phyloP scores from a whole-genome alignment of 1,284 basidiomycete species.

The Ganoderma lingzhi region DNA sequence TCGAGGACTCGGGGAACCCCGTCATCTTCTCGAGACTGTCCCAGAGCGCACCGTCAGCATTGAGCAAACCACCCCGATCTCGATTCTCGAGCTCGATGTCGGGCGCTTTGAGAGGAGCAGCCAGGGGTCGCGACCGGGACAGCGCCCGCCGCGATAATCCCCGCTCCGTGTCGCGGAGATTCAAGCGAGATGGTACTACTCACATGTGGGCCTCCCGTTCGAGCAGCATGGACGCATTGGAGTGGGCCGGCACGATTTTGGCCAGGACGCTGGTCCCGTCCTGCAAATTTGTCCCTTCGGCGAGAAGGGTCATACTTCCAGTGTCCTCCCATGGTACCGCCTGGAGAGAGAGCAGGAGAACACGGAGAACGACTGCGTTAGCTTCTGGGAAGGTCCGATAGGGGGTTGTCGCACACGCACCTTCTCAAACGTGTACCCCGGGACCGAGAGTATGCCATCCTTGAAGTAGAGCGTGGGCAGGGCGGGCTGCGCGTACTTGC shows the following conservation, averaged over 20 bases:
- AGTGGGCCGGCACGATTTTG: slow-evolving; percentile 74
- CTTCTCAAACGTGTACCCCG: slow-evolving; percentile 75
- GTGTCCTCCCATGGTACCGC: slow-evolving; percentile 73
- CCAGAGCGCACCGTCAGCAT: slow-evolving; percentile 5
- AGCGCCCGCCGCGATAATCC: slow-evolving; percentile 12
- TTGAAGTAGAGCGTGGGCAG: slow-evolving; percentile 49
- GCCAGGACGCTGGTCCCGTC: slow-evolving; percentile 73
- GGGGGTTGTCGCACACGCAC: slow-evolving; percentile 41
- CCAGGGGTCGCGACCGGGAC: background rate
- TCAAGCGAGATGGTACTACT: slow-evolving; percentile 43
- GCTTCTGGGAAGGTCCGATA: slow-evolving; percentile 1
- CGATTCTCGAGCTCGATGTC: background rate
- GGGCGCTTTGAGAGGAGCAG: background rate
- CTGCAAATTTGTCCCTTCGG: slow-evolving; percentile 73
- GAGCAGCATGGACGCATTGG: slow-evolving; percentile 73
- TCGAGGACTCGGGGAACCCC: slow-evolving; percentile 57
- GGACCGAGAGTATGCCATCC: slow-evolving; percentile 67
- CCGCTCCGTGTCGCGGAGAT: background rate
- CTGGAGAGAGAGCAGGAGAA: slow-evolving; percentile 41
- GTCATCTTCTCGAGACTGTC: slow-evolving; percentile 61
- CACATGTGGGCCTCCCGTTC: slow-evolving; percentile 78
- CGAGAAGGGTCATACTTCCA: slow-evolving; percentile 70
- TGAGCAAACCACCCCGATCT: background rate
- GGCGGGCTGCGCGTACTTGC: slow-evolving; percentile 47
- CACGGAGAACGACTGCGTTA: background rate